These are phyloP conservation scores for Aspergillus diversus DNA, from an alignment of 495 filamentous ascomycete genomes.

Conservation along the genomic window DNA sequence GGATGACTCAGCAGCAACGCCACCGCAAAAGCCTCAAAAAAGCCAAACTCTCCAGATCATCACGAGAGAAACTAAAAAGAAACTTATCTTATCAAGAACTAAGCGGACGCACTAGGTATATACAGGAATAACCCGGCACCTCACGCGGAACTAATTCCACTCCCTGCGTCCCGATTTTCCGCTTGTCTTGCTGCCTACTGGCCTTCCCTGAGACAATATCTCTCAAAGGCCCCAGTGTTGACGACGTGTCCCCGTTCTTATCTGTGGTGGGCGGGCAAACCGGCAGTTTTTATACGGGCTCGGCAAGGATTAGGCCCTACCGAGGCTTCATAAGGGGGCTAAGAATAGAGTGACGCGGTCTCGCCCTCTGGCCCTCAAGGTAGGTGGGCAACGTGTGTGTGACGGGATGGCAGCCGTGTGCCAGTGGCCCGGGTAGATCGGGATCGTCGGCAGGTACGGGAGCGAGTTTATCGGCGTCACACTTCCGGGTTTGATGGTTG, in stretches of 20 bases:
- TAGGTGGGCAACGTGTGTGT: neutral
- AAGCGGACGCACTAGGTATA: too few species aligned
- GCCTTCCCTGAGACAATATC: neutral
- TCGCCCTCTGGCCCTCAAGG: too few species aligned
- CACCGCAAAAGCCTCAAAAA: too few species aligned
- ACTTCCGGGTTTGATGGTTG: neutral
- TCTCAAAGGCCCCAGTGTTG: neutral
- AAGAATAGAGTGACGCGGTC: neutral
- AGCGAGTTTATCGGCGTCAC: neutral
- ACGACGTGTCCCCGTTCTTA: neutral
- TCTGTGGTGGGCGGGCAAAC: neutral
- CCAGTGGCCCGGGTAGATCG: conserved; percentile 8
- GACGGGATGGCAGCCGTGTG: neutral
- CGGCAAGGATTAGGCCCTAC: neutral
- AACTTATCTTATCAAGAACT: too few species aligned
- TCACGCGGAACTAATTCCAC: neutral
- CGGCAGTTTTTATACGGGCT: conserved; percentile 1
- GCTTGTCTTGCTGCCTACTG: neutral
- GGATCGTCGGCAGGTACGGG: conserved; percentile 6
- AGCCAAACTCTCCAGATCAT: too few species aligned
- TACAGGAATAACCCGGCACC: too few species aligned
- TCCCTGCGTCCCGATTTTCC: neutral
- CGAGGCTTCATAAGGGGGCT: neutral
- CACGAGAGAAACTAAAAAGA: too few species aligned
- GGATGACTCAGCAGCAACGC: too few species aligned